Evolutionary conservation across 805 yeast genomes (phyloP).

Genomic region (Schizosaccharomyces lindneri): DNA sequence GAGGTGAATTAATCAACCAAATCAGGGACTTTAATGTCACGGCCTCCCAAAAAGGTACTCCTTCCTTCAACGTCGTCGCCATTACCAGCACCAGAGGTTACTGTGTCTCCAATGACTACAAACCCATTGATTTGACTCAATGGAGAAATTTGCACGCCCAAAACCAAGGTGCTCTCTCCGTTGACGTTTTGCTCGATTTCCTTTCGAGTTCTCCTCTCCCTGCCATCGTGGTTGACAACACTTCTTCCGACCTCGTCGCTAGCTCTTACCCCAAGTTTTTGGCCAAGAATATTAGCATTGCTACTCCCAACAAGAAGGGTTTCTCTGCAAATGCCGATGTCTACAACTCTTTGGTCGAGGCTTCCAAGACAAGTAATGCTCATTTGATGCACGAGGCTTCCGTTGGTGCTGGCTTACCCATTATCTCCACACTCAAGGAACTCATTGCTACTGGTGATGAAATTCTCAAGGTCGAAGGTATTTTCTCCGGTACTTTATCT

Average conservation of each 20-base stretch:
- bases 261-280: slow-evolving; percentile 51
- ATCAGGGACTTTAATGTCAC: slow-evolving; percentile 27
- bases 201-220: slow-evolving; percentile 47
- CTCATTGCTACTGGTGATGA: slow-evolving; percentile 81
- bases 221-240: slow-evolving; percentile 74
- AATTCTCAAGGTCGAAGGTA: slow-evolving; percentile 78
- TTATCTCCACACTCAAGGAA: slow-evolving; percentile 70
- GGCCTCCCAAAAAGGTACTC: slow-evolving; percentile 15
- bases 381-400: slow-evolving; percentile 94
- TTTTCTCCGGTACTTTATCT: slow-evolving; percentile 84
- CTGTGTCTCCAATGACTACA: slow-evolving; percentile 39
- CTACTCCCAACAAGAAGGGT: slow-evolving; percentile 96
- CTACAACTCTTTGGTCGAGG: slow-evolving; percentile 45
- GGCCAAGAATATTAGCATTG: slow-evolving; percentile 61
- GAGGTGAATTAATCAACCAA: slow-evolving; percentile 72
- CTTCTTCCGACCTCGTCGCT: slow-evolving; percentile 63
- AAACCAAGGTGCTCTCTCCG: slow-evolving; percentile 19
- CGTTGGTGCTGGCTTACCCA: slow-evolving; percentile 95
- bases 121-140: slow-evolving; percentile 37
- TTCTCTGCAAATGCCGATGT: slow-evolving; percentile 50
- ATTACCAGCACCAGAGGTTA: slow-evolving; percentile 57
- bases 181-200: slow-evolving; percentile 34
- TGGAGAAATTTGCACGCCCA: slow-evolving; percentile 26
- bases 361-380: slow-evolving; percentile 25
- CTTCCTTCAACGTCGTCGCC: slow-evolving; percentile 51